Evolutionary conservation across 352 stramenopile genomes (phyloP).

Genomic region (Pythium folliculosum): DNA sequence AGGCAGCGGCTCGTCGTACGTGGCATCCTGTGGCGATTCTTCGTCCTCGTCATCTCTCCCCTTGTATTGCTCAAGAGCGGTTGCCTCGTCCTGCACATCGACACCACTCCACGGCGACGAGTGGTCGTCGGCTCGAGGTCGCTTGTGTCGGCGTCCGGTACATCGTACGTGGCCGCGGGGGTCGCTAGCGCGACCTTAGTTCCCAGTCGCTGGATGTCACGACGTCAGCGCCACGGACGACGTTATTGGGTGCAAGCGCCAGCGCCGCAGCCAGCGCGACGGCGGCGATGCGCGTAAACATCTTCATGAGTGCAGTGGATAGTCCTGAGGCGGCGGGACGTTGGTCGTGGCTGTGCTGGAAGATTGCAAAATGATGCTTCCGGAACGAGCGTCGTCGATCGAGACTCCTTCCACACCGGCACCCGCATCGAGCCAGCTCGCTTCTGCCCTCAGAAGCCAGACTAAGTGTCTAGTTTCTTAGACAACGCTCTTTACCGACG

Average conservation of each 20-base stretch:
- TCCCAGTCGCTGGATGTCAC: background rate
- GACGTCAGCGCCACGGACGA: background rate
- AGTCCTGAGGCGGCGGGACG: no score
- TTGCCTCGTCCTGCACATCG: background rate
- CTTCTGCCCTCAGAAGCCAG: background rate
- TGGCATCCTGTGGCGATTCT: background rate
- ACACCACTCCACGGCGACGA: background rate
- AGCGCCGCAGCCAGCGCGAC: background rate
- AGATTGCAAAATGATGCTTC: background rate
- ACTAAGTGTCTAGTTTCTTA: background rate
- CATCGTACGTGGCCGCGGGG: background rate
- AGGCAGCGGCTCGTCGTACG: background rate
- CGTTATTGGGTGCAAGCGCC: background rate
- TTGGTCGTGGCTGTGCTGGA: background rate
- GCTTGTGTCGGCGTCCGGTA: background rate
- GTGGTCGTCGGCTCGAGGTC: background rate
- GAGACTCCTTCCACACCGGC: background rate
- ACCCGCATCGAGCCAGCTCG: background rate
- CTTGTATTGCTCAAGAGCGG: background rate
- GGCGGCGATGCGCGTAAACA: background rate
- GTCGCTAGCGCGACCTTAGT: background rate
- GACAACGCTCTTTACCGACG: background rate
- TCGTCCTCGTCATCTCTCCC: background rate
- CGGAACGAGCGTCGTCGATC: background rate
- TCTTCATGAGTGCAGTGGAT: background rate